These are phyloP conservation scores for Globisporangium middletonii DNA, from an alignment of 352 stramenopile species.

Conservation along the genomic window DNA sequence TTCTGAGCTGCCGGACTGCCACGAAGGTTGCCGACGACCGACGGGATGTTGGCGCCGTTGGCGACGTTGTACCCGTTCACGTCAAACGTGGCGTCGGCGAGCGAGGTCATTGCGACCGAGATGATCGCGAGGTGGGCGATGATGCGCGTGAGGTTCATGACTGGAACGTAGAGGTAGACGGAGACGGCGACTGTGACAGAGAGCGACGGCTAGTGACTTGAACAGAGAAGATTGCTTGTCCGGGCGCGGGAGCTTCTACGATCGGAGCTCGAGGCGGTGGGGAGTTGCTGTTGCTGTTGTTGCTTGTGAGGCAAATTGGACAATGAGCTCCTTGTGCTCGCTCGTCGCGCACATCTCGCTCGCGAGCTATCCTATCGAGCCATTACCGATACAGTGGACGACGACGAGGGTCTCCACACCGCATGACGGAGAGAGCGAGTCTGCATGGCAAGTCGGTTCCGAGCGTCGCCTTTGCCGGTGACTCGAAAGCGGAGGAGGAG, in stretches of 20 bases:
- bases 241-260: neutral
- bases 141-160: slow-evolving; percentile 8
- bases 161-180: neutral
- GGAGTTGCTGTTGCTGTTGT: neutral
- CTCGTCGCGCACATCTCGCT: neutral
- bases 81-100: slow-evolving; percentile 5
- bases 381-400: too few relatives aligned
- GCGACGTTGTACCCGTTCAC: slow-evolving; percentile 5
- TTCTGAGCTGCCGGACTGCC: neutral
- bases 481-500: neutral
- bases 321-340: slow-evolving; percentile 4
- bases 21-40: slow-evolving; percentile 6
- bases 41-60: neutral
- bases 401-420: too few relatives aligned
- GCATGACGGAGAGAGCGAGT: too few relatives aligned
- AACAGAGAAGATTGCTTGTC: neutral
- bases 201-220: neutral
- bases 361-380: neutral
- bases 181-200: neutral
- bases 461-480: neutral
- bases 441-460: too few relatives aligned
- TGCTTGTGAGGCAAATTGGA: slow-evolving; percentile 6
- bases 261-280: neutral
- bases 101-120: slow-evolving; percentile 3
- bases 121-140: slow-evolving; percentile 8